Conservation (phyloP, 2,329 filamentous ascomycete genomes). For the Saccharata proteae region DNA sequence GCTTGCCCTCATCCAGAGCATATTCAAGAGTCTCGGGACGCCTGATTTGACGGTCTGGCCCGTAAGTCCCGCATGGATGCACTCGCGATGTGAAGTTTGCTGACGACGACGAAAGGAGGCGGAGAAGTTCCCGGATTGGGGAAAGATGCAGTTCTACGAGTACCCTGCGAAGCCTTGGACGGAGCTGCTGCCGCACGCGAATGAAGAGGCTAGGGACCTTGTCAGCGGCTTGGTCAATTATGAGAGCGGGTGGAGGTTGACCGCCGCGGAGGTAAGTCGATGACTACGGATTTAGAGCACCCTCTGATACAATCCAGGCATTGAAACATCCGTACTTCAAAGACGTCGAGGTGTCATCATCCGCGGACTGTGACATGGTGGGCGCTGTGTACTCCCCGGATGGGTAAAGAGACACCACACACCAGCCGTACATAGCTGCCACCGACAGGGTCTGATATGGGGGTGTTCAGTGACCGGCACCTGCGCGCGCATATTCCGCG, state of each 20-base stretch:
- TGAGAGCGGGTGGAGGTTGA: constrained; percentile 54
- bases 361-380: no score
- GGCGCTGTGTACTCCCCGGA: no score
- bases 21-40: constrained; percentile 85
- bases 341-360: no score
- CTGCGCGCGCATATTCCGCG: no score
- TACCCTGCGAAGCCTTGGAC: constrained; percentile 61
- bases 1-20: constrained; percentile 77
- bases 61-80: constrained; percentile 31
- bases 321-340: constrained; percentile 7
- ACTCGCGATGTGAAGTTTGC: background rate
- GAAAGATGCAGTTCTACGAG: constrained; percentile 66
- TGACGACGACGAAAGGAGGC: constrained; percentile 41
- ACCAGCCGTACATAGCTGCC: no score
- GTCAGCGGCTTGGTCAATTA: constrained; percentile 59
- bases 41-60: constrained; percentile 75
- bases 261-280: constrained; percentile 48
- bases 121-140: constrained; percentile 65
- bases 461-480: no score
- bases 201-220: constrained; percentile 49
- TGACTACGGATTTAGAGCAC: no score
- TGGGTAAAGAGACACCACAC: no score
- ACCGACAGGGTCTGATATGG: no score
- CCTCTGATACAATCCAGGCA: no score
- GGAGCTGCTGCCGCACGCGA: constrained; percentile 51